These are phyloP conservation scores for Globisporangium polare DNA, from an alignment of 352 stramenopile species.

Conservation along the genomic window DNA sequence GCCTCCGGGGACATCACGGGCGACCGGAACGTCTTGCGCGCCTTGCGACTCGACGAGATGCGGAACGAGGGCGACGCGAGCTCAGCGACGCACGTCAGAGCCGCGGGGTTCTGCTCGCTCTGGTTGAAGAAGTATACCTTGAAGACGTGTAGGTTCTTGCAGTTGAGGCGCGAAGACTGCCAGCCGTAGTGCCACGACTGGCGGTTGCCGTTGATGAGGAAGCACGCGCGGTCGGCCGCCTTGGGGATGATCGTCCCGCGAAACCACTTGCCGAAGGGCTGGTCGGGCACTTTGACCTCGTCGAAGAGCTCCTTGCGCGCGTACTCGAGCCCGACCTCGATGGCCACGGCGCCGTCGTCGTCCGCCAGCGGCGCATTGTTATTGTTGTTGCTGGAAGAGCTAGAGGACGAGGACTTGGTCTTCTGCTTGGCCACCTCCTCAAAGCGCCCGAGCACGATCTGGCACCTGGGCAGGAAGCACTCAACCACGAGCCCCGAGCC, in stretches of 20 bases:
- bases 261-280: slow-evolving; percentile 76
- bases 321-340: slow-evolving; percentile 46
- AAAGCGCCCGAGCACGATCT: slow-evolving; percentile 68
- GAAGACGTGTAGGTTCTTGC: slow-evolving; percentile 83
- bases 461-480: slow-evolving; percentile 45
- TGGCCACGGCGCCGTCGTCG: slow-evolving; percentile 23
- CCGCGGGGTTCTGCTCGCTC: slow-evolving; percentile 20
- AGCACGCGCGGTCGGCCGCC: slow-evolving; percentile 31
- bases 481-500: slow-evolving; percentile 76
- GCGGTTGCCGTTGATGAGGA: slow-evolving; percentile 81
- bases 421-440: slow-evolving; percentile 60
- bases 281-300: slow-evolving; percentile 75
- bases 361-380: slow-evolving; percentile 1
- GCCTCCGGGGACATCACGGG: slow-evolving; percentile 26
- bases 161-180: slow-evolving; percentile 81
- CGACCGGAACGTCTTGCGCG: slow-evolving; percentile 70
- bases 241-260: slow-evolving; percentile 41
- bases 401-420: slow-evolving; percentile 2
- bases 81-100: slow-evolving; percentile 46
- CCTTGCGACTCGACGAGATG: slow-evolving; percentile 82
- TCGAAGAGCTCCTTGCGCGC: slow-evolving; percentile 53
- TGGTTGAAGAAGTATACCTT: slow-evolving; percentile 64
- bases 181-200: slow-evolving; percentile 87
- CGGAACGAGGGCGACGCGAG: slow-evolving; percentile 65
- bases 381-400: slow-evolving; percentile 8